Base-by-base conservation (phyloP, 1,139 yeast genomes). In the Yamadazyma atlantica region DNA sequence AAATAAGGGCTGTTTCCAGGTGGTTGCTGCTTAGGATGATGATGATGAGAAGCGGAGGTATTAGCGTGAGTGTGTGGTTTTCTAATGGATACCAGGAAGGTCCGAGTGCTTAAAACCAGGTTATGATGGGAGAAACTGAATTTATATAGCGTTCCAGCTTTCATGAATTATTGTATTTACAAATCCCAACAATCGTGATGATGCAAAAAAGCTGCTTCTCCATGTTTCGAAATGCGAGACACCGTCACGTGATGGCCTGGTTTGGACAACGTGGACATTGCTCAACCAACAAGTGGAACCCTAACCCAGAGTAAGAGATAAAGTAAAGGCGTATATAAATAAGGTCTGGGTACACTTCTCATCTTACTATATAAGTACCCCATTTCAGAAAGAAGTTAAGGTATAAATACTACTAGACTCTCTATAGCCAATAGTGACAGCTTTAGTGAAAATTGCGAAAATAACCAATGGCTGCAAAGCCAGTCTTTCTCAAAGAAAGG, bases 71-170 rank as follows among this genome's bases (percentile, higher is more conserved):
- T 7, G 10, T 28, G 30, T 4, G 12, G 5, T 23, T n/a, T 23
- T n/a, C 12, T 23, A n/a, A 23, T 7, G 11, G 12, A 10, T n/a
- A 23, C 26, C 26, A 7, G 26, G 12, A 23, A 5, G 12, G 5
- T 23, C 11, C 5, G 12, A n/a, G 12, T 11, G 4, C 12, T 11
- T 8, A 7, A 7, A 23, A 23, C 5, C 26, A 11, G 26, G n/a
- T 23, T 8, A 4, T n/a, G 9, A 5, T n/a, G 26, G 12, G 34
- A 8, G 6, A 37, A 4, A 4, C 39, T 37, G 24, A 33, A 34
- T 15, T 32, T 37, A 27, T 36, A 39, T 10, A 42, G 30, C 14
- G 40, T 42, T 32, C 37, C 33, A 14, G 34, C 41, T 17, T 39
- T 40, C 45, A 42, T 42, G 31, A 11, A n/a, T 13, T 13, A 14